phyloP scores from a whole-genome alignment of 768 basidiomycete species.

The Hygrophoropsis aurantiaca region DNA sequence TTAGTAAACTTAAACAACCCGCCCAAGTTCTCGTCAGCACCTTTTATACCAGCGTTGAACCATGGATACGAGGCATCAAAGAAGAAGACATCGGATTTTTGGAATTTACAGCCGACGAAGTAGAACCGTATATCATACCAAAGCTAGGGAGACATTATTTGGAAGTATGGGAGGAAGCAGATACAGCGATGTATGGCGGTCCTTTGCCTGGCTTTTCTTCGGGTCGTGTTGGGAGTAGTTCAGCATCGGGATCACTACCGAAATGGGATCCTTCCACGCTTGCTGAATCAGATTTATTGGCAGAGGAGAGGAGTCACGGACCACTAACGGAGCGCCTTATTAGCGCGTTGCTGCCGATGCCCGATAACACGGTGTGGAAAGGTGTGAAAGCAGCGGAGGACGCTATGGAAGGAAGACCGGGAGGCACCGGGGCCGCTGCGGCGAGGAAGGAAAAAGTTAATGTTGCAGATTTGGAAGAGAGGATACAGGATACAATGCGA shows the following conservation, averaged over 20 bases:
- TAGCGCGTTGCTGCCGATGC: slow-evolving; percentile 69
- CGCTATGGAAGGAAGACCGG: slow-evolving; percentile 80
- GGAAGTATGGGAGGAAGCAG: slow-evolving; percentile 93
- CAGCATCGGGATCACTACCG: slow-evolving; percentile 38
- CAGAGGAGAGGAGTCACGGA: slow-evolving; percentile 82
- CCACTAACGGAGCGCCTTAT: slow-evolving; percentile 84
- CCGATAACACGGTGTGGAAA: slow-evolving; percentile 64
- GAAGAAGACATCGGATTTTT: slow-evolving; percentile 97
- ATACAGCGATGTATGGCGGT: slow-evolving; percentile 51
- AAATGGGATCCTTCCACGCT: slow-evolving; percentile 86
- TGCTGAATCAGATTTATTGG: slow-evolving; percentile 63
- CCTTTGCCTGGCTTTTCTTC: slow-evolving; percentile 42
- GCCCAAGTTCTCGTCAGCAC: slow-evolving; percentile 68
- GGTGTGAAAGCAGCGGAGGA: slow-evolving; percentile 84
- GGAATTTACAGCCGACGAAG: slow-evolving; percentile 86
- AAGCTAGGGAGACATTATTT: slow-evolving; percentile 83
- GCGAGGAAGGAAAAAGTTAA: slow-evolving; percentile 74
- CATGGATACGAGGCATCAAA: slow-evolving; percentile 83
- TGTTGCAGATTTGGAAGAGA: slow-evolving; percentile 75
- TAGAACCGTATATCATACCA: slow-evolving; percentile 85
- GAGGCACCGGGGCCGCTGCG: slow-evolving; percentile 76
- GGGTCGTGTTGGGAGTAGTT: slow-evolving; percentile 31
- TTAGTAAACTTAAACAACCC: slow-evolving; percentile 79
- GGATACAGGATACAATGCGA: slow-evolving; percentile 74
- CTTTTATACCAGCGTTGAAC: slow-evolving; percentile 87